phyloP scores from a whole-genome alignment of 306 rosid species.

The Ceratonia siliqua region DNA sequence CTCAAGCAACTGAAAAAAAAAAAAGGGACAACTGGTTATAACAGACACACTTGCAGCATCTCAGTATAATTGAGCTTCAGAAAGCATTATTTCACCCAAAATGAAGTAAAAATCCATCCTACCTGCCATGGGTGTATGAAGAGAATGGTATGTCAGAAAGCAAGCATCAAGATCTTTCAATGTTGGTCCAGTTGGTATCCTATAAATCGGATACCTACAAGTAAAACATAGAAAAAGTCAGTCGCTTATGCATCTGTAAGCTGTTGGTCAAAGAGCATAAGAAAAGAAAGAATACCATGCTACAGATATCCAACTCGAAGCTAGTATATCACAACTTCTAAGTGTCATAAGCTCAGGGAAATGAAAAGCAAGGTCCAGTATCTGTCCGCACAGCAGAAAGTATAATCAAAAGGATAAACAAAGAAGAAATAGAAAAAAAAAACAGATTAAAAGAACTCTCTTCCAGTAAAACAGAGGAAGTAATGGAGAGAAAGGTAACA shows the following conservation, averaged over 20 bases:
- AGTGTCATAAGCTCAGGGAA: constrained; percentile 68
- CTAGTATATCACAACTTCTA: constrained; percentile 76
- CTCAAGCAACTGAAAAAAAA: constrained; percentile 9
- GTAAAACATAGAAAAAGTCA: constrained; percentile 24
- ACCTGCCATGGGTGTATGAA: constrained; percentile 69
- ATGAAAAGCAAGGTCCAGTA: constrained; percentile 67
- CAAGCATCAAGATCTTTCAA: constrained; percentile 90
- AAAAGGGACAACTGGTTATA: background rate
- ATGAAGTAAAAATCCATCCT: constrained; percentile 5
- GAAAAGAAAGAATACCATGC: constrained; percentile 70
- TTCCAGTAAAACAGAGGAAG: background rate
- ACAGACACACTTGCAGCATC: background rate
- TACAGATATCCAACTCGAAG: constrained; percentile 90
- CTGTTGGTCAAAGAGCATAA: constrained; percentile 16
- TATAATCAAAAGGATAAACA: constrained; percentile 28
- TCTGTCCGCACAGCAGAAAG: constrained; percentile 45
- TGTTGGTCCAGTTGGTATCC: constrained; percentile 96
- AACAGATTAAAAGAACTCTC: background rate
- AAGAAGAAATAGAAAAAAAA: background rate
- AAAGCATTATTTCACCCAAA: constrained; percentile 14
- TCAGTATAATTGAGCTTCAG: background rate
- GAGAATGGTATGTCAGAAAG: constrained; percentile 81
- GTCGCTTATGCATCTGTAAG: constrained; percentile 17
- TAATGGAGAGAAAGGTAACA: constrained; percentile 7
- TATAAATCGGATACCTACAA: constrained; percentile 91